phyloP scores from a whole-genome alignment of 1,284 basidiomycete genomes.

The Heliocybe sulcata region DNA sequence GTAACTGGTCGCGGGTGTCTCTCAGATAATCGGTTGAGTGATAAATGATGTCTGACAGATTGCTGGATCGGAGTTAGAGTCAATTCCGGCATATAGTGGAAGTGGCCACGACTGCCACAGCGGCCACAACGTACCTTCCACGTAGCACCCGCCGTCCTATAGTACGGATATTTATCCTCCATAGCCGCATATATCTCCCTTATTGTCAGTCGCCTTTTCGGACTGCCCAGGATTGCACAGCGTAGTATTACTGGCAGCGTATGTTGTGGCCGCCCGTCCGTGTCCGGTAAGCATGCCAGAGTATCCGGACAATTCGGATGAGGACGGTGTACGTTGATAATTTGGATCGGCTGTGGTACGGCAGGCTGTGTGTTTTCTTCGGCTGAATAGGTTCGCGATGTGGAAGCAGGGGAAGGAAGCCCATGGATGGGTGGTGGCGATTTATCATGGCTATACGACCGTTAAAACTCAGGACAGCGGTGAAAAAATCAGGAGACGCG shows the following conservation, averaged over 20 bases:
- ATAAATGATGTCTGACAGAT: conserved; percentile 78
- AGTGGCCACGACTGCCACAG: neutral
- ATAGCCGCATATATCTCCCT: conserved; percentile 77
- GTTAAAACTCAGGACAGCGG: neutral
- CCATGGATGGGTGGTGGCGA: neutral
- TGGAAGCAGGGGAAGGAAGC: conserved; percentile 5
- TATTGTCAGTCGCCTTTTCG: conserved; percentile 68
- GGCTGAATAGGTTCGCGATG: conserved; percentile 2
- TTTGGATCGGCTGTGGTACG: neutral
- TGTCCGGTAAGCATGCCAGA: conserved; percentile 68
- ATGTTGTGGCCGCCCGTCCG: conserved; percentile 68
- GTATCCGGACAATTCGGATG: conserved; percentile 73
- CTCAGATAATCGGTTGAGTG: conserved; percentile 72
- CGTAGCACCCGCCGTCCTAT: conserved; percentile 67
- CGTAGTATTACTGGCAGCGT: conserved; percentile 75
- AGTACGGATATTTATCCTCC: conserved; percentile 76
- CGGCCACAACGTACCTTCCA: conserved; percentile 75
- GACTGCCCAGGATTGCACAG: conserved; percentile 72
- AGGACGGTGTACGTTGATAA: conserved; percentile 36
- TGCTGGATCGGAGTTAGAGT: conserved; percentile 37
- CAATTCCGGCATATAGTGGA: neutral
- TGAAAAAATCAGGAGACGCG: neutral
- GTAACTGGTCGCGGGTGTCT: conserved; percentile 71
- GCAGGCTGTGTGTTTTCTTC: conserved; percentile 1
- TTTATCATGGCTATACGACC: neutral